Base-by-base conservation (phyloP, 2,329 filamentous ascomycete genomes). In the Aureobasidium namibiae region DNA sequence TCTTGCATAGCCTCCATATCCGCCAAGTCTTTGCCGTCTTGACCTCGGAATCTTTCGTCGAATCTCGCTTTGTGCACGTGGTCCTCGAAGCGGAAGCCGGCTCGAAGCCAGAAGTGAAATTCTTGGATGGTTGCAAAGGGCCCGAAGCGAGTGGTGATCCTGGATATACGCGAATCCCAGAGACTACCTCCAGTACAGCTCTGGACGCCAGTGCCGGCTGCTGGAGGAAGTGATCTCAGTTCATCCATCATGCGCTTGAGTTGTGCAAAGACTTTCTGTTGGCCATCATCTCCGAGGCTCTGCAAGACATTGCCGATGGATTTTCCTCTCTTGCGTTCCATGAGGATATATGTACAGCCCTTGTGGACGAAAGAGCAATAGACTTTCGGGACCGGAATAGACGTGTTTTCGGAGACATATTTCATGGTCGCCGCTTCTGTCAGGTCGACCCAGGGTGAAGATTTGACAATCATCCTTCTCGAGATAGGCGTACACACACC, bases 311-410 rank as follows among this genome's bases (percentile, higher is more conserved):
- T 18, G 6, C 6, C 14, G 2, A 53, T 18, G 9, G 4, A 8
- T 36, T 53, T 41, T 16, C 36, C 65, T 63, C 13, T 42, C 24
- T 34, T 67, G 54, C 41, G 59, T 48, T 29, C 62, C 77, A 81
- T 81, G 0, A 80, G 68, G 45, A 80, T 78, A 63, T 77, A 78
- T 0, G 74, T 68, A 5, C 7, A 63, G 61, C 23, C 71, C 70
- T 14, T 72, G 70, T 60, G 72, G 67, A 68, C 53, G 50, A 80
- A 80, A 24, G 75, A 69, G 61, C 70, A 76, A 62, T 76, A 68
- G 2, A 80, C 69, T 11, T 71, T 70, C 2, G 78, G 78, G 0
- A 79, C 73, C 1, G 78, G 77, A 21, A 80, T 70, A 1, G 68
- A 69, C 3, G 76, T 80, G 46, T 77, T 68, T 16, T 67, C 48